Evolutionary conservation across 768 basidiomycete species (phyloP), one percentile per base, ranked within the genome.

Genomic region (Kwoniella dendrophila): DNA sequence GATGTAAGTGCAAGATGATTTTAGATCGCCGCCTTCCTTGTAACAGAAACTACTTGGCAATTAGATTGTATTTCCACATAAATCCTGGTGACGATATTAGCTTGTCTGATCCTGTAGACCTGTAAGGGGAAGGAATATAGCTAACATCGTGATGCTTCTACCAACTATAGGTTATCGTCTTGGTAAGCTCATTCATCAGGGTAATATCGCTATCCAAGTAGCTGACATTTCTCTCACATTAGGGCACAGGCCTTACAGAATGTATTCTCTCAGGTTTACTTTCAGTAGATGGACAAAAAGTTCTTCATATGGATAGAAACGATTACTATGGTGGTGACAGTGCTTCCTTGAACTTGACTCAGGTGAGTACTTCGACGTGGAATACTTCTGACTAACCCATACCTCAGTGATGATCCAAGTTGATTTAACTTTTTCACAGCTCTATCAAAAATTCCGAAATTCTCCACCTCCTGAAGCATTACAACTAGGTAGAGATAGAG

Each of bases 221-320:
- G 29, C 38, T 41, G 12, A 33, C 36, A 22, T 29, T 22, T 14
- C 1, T 40, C 18, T 8, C 47, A 22, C 24, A n/a, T 67, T 86
- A 98, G 73, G 96, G 96, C 63, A 99, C 96, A 64, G 96, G 96
- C 64, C 83, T 99, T 76, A 97, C 95, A 29, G 96, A 99, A 81
- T 98, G 96, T 82, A 94, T 98, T 79, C 86, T 99, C 64, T 98
- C 96, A 16, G 96, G 96, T 36, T 82, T 99, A 72, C 84, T 99
- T 72, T 98, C 95, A n/a, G 95, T 97, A 45, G 96, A 97, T 80
- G 95, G 96, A 67, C 97, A 98, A 86, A 99, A 98, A 83, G 96
- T 99, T 74, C 87, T 99, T 52, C 96, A 99, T 81, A 97, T 78
- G 73, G 67, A 75, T 67, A 73, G 82, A 20, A 98, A 98, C 75